A percentile compares a stretch with the other conserved stretches of the same genome.
These are phyloP conservation scores for Epichloe sp. DNA, from an alignment of 2,329 filamentous ascomycete genomes.

Conservation along the genomic window DNA sequence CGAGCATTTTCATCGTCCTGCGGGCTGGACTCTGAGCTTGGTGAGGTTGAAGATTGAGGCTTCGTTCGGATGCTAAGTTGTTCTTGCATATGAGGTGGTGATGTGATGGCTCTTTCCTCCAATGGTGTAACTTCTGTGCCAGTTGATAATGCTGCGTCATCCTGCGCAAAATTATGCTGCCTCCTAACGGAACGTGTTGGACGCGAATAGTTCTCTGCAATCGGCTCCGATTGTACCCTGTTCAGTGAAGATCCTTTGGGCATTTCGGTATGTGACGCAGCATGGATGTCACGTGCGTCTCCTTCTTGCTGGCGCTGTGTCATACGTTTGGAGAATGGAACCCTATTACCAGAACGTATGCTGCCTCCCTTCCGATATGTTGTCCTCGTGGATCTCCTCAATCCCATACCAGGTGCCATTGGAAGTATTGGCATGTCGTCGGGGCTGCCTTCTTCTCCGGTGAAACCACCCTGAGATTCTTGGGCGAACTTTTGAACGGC, in stretches of 20 bases:
- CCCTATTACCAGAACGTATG: constrained; percentile 62
- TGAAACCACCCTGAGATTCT: constrained; percentile 34
- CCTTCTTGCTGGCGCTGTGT: constrained; percentile 48
- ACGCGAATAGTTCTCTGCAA: constrained; percentile 48
- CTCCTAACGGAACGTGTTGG: constrained; percentile 34
- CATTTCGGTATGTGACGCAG: constrained; percentile 28
- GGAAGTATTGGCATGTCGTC: constrained; percentile 84
- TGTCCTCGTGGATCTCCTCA: constrained; percentile 83
- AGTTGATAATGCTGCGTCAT: constrained; percentile 29
- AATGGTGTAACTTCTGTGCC: constrained; percentile 29
- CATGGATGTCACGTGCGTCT: constrained; percentile 24
- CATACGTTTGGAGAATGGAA: constrained; percentile 61
- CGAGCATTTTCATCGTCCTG: constrained; percentile 28
- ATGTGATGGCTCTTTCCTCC: constrained; percentile 11
- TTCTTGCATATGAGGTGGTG: constrained; percentile 16
- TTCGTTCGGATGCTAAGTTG: constrained; percentile 22
- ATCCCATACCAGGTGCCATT: constrained; percentile 59
- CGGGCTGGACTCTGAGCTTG: constrained; percentile 43
- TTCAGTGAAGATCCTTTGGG: constrained; percentile 39
- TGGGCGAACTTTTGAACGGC: constrained; percentile 57
- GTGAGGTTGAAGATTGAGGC: constrained; percentile 19
- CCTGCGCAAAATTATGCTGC: constrained; percentile 34
- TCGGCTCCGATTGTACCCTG: constrained; percentile 59
- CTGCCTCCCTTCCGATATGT: constrained; percentile 81
- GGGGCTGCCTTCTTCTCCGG: constrained; percentile 26